These are phyloP conservation scores for Schizophyllum commune DNA, from an alignment of 1,284 basidiomycete species.

Conservation along the genomic window DNA sequence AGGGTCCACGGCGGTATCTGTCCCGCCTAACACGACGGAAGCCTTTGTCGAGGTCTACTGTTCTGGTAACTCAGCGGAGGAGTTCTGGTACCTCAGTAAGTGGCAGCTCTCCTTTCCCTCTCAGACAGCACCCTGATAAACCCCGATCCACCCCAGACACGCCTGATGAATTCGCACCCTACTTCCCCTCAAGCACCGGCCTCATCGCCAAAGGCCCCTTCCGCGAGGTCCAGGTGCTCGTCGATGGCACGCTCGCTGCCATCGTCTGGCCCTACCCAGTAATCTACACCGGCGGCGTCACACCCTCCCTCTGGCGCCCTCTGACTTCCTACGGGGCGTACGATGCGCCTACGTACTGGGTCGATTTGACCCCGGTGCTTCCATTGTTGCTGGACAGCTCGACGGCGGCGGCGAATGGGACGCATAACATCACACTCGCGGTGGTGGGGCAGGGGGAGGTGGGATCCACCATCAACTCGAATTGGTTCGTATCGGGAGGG, in stretches of 20 bases:
- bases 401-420: conserved; percentile 7
- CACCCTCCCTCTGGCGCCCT: conserved; percentile 39
- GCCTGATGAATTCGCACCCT: conserved; percentile 30
- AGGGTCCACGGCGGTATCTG: conserved; percentile 24
- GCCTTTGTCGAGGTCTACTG: conserved; percentile 33
- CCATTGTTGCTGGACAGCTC: conserved; percentile 28
- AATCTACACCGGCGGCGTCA: conserved; percentile 42
- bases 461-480: conserved; percentile 29
- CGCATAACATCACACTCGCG: conserved; percentile 32
- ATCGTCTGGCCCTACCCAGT: conserved; percentile 40
- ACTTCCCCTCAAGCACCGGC: conserved; percentile 27
- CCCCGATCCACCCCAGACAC: conserved; percentile 17
- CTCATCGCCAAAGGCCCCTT: conserved; percentile 33
- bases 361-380: conserved; percentile 42
- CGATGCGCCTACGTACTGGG: conserved; percentile 38
- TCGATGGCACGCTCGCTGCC: conserved; percentile 37
- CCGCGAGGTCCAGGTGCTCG: conserved; percentile 39
- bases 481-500: conserved; percentile 38
- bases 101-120: background rate
- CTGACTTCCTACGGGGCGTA: conserved; percentile 39
- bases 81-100: conserved; percentile 39
- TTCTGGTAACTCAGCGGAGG: conserved; percentile 35
- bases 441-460: conserved; percentile 31
- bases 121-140: background rate
- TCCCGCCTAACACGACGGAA: conserved; percentile 27